Evolutionary conservation across 2,329 filamentous ascomycete species (phyloP), one percentile per base, ranked within the genome.

Genomic region (Rugonectria rugulosa): DNA sequence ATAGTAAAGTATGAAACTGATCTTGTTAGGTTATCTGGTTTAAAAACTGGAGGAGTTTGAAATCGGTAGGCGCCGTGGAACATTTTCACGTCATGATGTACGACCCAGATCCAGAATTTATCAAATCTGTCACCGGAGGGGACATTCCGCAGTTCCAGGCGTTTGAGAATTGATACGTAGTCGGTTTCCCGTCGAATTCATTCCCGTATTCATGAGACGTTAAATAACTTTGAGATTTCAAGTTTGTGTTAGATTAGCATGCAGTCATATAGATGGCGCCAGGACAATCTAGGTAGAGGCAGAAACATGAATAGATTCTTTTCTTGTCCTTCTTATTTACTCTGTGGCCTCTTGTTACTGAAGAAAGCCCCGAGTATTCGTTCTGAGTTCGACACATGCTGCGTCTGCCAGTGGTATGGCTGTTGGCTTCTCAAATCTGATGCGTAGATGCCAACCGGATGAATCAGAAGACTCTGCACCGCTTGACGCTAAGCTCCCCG

Each of bases 71-170:
- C 65, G 86, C 90, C 1, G 85, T 98, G 10, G 93, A 97, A 78
- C 94, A 98, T 72, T 95, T 98, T 69, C 94, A 98, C 73, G 88
- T 97, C 68, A 92, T 97, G 92, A 78, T 97, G 49, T 90, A 88
- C 71, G 81, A 91, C 64, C 88, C 92, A 1, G 87, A 94, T 65
- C 78, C 80, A 32, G 80, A 78, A 4, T 91, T 96, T 63, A 74
- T 97, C 40, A 76, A 78, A 46, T 77, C 85, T 51, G 81, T 97
- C 58, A 97, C 92, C 6, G 77, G 85, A 31, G 88, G 87, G 11
- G 92, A 96, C 75, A 78, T 89, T 38, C 87, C 91, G 2, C 79
- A 90, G 68, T 81, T 80, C 60, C 76, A 79, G 55, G 81, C 78
- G 58, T 61, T 61, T 26, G 57, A 62, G 26, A 43, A 47, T 21